Evolutionary conservation across 75 land plant genomes (phyloP).

Genomic region (Pinus albicaulis): DNA sequence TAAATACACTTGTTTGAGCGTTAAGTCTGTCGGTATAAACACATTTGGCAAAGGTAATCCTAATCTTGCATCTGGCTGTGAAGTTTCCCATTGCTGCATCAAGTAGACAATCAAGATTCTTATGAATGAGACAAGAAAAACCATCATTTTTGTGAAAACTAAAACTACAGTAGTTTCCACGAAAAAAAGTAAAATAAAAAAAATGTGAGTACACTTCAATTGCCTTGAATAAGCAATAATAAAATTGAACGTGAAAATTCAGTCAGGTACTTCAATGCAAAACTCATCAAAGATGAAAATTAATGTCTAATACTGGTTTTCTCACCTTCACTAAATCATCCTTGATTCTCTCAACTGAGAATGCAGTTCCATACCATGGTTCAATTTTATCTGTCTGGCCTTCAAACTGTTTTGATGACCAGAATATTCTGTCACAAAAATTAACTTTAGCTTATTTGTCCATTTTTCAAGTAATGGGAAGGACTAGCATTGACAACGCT

Average conservation of each 20-base stretch:
- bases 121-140: background rate
- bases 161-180: background rate
- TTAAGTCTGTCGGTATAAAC: conserved; percentile 87
- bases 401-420: conserved; percentile 90
- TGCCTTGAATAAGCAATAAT: background rate
- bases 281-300: no score
- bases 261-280: background rate
- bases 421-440: conserved; percentile 65
- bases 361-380: conserved; percentile 96
- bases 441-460: background rate
- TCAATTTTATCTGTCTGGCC: conserved; percentile 59
- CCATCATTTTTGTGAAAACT: background rate
- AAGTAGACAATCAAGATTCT: background rate
- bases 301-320: background rate
- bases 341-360: conserved; percentile 56
- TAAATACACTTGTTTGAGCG: conserved; percentile 42
- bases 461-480: background rate
- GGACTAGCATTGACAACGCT: no score
- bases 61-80: conserved; percentile 54
- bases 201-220: background rate
- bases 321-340: conserved; percentile 59
- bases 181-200: background rate
- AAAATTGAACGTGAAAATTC: background rate
- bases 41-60: conserved; percentile 79
- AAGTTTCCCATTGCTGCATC: conserved; percentile 75